Conservation (phyloP, 352 stramenopile species). For the Phytophthora syringae region DNA sequence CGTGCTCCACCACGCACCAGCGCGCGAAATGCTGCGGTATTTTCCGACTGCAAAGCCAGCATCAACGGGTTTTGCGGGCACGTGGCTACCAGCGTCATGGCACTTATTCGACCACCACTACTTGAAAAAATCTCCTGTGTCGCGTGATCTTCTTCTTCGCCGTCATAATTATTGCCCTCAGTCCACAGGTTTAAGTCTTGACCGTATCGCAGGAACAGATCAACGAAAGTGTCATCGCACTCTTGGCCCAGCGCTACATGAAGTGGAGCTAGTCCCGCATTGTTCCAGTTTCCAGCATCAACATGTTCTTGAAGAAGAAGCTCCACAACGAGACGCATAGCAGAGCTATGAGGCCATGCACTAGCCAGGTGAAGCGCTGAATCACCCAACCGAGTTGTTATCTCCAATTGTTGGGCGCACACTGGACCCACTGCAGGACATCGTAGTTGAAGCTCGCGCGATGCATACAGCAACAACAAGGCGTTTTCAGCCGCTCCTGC, state of each 20-base stretch:
- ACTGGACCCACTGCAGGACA: slow-evolving; percentile 15
- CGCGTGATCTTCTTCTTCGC: slow-evolving; percentile 7
- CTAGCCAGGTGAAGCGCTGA: slow-evolving; percentile 65
- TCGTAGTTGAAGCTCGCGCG: slow-evolving; percentile 34
- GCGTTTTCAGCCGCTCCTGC: slow-evolving; percentile 48
- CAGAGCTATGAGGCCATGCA: slow-evolving; percentile 34
- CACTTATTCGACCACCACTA: slow-evolving; percentile 8
- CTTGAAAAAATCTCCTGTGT: slow-evolving; percentile 13
- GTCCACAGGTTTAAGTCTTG: slow-evolving; percentile 73
- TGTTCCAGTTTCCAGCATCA: slow-evolving; percentile 64
- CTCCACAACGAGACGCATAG: slow-evolving; percentile 50
- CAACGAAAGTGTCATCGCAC: slow-evolving; percentile 52
- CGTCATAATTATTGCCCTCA: slow-evolving; percentile 47
- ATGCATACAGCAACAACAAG: slow-evolving; percentile 46
- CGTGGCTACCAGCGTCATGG: slow-evolving; percentile 10
- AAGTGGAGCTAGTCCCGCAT: slow-evolving; percentile 49
- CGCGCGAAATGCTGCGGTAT: slow-evolving; percentile 50
- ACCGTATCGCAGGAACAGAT: slow-evolving; percentile 51
- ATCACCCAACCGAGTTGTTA: slow-evolving; percentile 35
- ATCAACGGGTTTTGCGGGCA: slow-evolving; percentile 55
- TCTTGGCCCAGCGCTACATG: slow-evolving; percentile 57
- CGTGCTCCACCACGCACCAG: slow-evolving; percentile 59
- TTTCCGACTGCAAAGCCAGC: slow-evolving; percentile 59
- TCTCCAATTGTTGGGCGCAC: slow-evolving; percentile 36
- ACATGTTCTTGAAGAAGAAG: slow-evolving; percentile 51